Percentiles rank a stretch among this genome's conserved stretches.
phyloP scores from a whole-genome alignment of 495 filamentous ascomycete genomes.

The Penicillium bialowiezense region DNA sequence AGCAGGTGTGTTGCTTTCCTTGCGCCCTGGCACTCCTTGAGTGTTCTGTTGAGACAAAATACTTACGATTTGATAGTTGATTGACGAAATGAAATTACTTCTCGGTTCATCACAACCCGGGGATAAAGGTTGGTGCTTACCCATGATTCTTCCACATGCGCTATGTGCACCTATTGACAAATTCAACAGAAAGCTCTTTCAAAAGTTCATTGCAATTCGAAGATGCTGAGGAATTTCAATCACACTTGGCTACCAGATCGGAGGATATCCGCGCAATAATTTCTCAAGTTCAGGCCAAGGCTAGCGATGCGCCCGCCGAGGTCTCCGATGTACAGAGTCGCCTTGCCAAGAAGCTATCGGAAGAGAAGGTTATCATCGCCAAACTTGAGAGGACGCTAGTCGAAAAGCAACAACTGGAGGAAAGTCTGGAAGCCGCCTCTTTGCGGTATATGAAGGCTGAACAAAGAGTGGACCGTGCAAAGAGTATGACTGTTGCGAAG shows the following conservation, averaged over 20 bases:
- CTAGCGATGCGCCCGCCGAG: conserved; percentile 52
- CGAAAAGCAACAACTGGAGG: conserved; percentile 80
- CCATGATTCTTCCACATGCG: neutral
- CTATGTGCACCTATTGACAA: conserved; percentile 13
- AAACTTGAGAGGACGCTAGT: conserved; percentile 72
- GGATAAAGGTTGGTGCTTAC: conserved; percentile 49
- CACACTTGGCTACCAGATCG: conserved; percentile 65
- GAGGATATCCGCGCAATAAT: conserved; percentile 61
- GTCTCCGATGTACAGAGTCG: conserved; percentile 68
- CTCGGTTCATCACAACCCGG: conserved; percentile 52
- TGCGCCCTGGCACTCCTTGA: too few species aligned
- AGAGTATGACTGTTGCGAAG: conserved; percentile 85
- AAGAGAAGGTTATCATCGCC: conserved; percentile 74
- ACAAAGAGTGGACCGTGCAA: conserved; percentile 83
- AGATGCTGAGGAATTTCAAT: conserved; percentile 61
- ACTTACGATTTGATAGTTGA: conserved; percentile 52
- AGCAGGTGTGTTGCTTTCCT: conserved; percentile 67
- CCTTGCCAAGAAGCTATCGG: conserved; percentile 68
- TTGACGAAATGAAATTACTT: conserved; percentile 81
- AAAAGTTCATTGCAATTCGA: conserved; percentile 35
- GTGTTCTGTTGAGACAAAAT: neutral
- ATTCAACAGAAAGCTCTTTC: conserved; percentile 23
- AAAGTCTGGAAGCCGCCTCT: conserved; percentile 79
- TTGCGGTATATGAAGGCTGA: conserved; percentile 91
- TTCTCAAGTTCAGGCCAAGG: conserved; percentile 50